Evolutionary conservation across 2,329 filamentous ascomycete genomes (phyloP).

Genomic region (Rutstroemia sp.): DNA sequence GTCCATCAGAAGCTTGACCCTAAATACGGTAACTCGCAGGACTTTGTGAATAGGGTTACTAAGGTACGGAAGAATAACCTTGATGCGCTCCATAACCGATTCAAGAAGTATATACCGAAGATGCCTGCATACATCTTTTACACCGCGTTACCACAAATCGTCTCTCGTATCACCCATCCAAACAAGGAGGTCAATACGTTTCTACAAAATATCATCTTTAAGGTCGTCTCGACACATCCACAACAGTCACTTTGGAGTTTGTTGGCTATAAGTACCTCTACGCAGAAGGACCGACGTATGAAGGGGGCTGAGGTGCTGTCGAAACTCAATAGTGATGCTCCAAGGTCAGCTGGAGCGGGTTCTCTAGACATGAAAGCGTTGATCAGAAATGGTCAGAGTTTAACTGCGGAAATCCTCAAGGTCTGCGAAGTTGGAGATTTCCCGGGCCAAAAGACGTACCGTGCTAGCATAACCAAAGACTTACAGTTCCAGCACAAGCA

Average conservation of each 20-base stretch:
- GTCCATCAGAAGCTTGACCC: constrained; percentile 52
- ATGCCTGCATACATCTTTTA: constrained; percentile 75
- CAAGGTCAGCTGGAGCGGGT: constrained; percentile 42
- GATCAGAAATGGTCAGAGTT: constrained; percentile 70
- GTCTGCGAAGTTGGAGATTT: constrained; percentile 73
- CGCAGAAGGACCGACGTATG: constrained; percentile 57
- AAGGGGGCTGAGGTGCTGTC: constrained; percentile 47
- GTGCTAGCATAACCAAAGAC: constrained; percentile 68
- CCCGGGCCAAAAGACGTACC: constrained; percentile 57
- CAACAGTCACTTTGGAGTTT: constrained; percentile 89
- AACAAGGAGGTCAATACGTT: constrained; percentile 70
- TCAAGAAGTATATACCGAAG: constrained; percentile 70
- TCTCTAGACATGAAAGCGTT: constrained; percentile 59
- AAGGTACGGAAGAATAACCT: constrained; percentile 57
- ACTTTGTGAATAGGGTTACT: constrained; percentile 45
- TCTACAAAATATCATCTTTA: constrained; percentile 72
- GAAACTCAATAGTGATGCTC: constrained; percentile 38
- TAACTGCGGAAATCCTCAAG: constrained; percentile 73
- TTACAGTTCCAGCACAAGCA: constrained; percentile 78
- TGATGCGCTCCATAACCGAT: constrained; percentile 60
- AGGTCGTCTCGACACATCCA: constrained; percentile 80
- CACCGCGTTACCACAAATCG: constrained; percentile 79
- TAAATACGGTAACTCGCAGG: constrained; percentile 35
- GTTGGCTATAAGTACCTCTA: constrained; percentile 78
- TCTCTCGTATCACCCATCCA: constrained; percentile 89